Evolutionary conservation across 2,329 filamentous ascomycete species (phyloP).

Genomic region (Fusarium brevicatenulatum): DNA sequence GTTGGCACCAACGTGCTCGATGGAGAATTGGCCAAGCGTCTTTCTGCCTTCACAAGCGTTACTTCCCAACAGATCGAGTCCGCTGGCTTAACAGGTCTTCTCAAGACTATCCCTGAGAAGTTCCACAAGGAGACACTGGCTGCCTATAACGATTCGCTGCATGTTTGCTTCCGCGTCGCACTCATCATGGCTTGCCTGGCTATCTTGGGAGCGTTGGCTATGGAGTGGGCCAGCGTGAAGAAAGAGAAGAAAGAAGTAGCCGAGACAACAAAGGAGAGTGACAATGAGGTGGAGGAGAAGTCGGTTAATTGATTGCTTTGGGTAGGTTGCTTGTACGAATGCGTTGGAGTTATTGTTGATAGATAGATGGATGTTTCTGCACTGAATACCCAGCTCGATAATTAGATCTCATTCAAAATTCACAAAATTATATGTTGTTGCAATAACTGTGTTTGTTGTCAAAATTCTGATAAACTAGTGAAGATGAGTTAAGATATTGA

Average conservation of each 20-base stretch:
- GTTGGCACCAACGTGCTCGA: conserved; percentile 63
- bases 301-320: neutral
- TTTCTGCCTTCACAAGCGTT: conserved; percentile 8
- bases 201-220: conserved; percentile 55
- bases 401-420: neutral
- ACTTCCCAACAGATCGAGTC: conserved; percentile 17
- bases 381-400: neutral
- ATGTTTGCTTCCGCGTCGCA: conserved; percentile 64
- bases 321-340: neutral
- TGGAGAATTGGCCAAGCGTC: conserved; percentile 51
- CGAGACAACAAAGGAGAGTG: neutral
- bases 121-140: conserved; percentile 20
- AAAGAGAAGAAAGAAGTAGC: conserved; percentile 3
- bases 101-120: neutral
- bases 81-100: conserved; percentile 9
- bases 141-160: conserved; percentile 67
- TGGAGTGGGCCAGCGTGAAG: conserved; percentile 4
- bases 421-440: neutral
- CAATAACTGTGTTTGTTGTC: neutral
- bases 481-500: neutral
- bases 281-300: neutral
- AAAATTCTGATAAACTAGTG: neutral
- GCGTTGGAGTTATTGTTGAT: neutral
- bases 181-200: conserved; percentile 60
- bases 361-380: neutral